Percentiles rank a stretch among this genome's conserved stretches.
Evolutionary conservation across 2,329 filamentous ascomycete genomes (phyloP).

Genomic region (Paraphoma chrysanthemicola): DNA sequence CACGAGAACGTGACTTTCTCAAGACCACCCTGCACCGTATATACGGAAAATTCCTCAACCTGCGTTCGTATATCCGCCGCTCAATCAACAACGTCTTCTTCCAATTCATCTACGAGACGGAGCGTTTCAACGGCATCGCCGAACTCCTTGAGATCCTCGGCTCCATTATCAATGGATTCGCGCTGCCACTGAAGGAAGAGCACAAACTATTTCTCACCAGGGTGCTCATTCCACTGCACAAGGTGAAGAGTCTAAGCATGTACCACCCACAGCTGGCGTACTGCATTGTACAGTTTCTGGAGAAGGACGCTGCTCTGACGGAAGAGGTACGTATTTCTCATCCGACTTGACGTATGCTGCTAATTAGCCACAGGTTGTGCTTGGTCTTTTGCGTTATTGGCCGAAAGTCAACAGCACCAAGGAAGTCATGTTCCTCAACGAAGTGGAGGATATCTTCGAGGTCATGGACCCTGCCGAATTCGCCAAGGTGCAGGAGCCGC

Average conservation of each 20-base stretch:
- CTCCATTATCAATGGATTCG: slow-evolving; percentile 99
- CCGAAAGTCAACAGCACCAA: slow-evolving; percentile 99
- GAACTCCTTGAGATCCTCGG: slow-evolving; percentile 95
- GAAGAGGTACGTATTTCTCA: slow-evolving; percentile 73
- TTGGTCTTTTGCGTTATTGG: slow-evolving; percentile 95
- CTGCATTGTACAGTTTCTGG: slow-evolving; percentile 97
- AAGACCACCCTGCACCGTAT: slow-evolving; percentile 98
- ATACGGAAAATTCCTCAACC: slow-evolving; percentile 98
- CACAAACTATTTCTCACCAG: slow-evolving; percentile 97
- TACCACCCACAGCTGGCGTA: slow-evolving; percentile 98
- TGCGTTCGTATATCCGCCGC: slow-evolving; percentile 94
- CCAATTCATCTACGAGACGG: slow-evolving; percentile 98
- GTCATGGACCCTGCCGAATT: slow-evolving; percentile 99
- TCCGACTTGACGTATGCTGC: background rate
- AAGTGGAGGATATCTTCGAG: slow-evolving; percentile 99
- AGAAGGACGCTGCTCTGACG: slow-evolving; percentile 95
- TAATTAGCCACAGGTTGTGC: slow-evolving; percentile 71
- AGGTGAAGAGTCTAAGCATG: slow-evolving; percentile 99
- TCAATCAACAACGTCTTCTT: slow-evolving; percentile 99
- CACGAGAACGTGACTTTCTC: slow-evolving; percentile 92
- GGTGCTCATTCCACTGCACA: slow-evolving; percentile 91
- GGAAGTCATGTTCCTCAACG: slow-evolving; percentile 99
- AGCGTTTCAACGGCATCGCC: slow-evolving; percentile 97
- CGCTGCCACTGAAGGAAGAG: slow-evolving; percentile 94
- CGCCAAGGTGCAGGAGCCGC: slow-evolving; percentile 95